Percentiles rank a stretch among this genome's conserved stretches.
Evolutionary conservation across 2,329 filamentous ascomycete genomes (phyloP).

Genomic region (Fusarium longipes): DNA sequence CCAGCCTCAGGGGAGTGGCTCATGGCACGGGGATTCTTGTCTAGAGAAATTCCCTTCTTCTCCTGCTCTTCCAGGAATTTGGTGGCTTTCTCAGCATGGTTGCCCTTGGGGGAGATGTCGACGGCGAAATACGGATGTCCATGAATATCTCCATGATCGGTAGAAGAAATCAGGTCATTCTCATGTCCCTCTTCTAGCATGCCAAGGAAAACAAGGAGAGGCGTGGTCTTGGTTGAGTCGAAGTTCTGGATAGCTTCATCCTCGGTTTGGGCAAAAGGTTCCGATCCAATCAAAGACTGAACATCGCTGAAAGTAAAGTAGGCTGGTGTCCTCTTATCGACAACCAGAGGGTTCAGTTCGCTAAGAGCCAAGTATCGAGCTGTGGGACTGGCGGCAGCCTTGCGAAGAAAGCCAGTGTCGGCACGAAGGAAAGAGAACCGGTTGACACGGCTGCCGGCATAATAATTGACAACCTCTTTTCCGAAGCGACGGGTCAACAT

Average conservation of each 20-base stretch:
- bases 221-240: slow-evolving; percentile 74
- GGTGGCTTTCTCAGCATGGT: slow-evolving; percentile 70
- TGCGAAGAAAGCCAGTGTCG: slow-evolving; percentile 75
- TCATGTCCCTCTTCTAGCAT: slow-evolving; percentile 75
- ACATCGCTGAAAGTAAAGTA: slow-evolving; percentile 78
- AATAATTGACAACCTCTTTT: slow-evolving; percentile 85
- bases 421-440: slow-evolving; percentile 81
- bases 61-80: slow-evolving; percentile 57
- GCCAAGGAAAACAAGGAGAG: slow-evolving; percentile 86
- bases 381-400: slow-evolving; percentile 72
- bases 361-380: slow-evolving; percentile 83
- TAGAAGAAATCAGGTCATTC: slow-evolving; percentile 42
- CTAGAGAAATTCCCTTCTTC: slow-evolving; percentile 71
- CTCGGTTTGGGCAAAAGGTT: slow-evolving; percentile 78
- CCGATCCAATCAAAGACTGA: slow-evolving; percentile 73
- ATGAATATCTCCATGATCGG: slow-evolving; percentile 73
- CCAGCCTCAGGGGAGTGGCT: slow-evolving; percentile 70
- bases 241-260: slow-evolving; percentile 77
- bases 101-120: slow-evolving; percentile 81
- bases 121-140: slow-evolving; percentile 90
- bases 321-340: slow-evolving; percentile 67
- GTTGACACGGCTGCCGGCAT: slow-evolving; percentile 81
- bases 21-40: slow-evolving; percentile 72
- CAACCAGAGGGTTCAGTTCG: slow-evolving; percentile 78
- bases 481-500: slow-evolving; percentile 84